A percentile compares a stretch with the other conserved stretches of the same genome.
These are phyloP conservation scores for Malus hybrid DNA, from an alignment of 331 rosid genomes.

Conservation along the genomic window DNA sequence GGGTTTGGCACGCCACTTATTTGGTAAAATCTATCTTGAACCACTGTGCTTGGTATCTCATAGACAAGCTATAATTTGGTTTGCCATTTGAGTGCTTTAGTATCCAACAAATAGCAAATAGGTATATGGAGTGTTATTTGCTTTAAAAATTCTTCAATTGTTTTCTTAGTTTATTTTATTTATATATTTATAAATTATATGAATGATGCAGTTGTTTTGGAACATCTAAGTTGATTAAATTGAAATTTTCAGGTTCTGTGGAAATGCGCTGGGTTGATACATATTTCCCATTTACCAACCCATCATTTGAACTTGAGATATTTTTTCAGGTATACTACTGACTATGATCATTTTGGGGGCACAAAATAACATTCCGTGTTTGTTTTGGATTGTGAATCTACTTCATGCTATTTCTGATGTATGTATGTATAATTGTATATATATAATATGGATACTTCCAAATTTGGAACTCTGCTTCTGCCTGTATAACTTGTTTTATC, in stretches of 20 bases:
- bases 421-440: not conserved
- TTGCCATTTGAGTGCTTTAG: not conserved
- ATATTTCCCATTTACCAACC: slow-evolving; percentile 89
- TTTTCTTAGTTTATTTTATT: not conserved
- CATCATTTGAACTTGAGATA: slow-evolving; percentile 94
- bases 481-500: not conserved
- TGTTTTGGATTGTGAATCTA: not conserved
- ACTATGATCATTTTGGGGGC: not conserved
- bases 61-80: not conserved
- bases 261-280: slow-evolving; percentile 99
- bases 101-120: not conserved
- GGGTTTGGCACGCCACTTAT: slow-evolving; percentile 87
- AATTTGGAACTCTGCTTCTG: not conserved
- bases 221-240: not conserved
- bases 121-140: not conserved
- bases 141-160: not conserved
- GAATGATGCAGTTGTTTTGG: not conserved
- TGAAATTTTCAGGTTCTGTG: slow-evolving; percentile 62
- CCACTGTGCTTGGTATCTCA: not conserved
- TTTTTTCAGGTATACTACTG: slow-evolving; percentile 62
- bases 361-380: not conserved
- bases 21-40: slow-evolving; percentile 48
- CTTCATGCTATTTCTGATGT: not conserved
- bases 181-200: too few species aligned
- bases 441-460: not conserved